Evolutionary conservation across 2,329 filamentous ascomycete species (phyloP).

Genomic region (Calonectria ilicicola): DNA sequence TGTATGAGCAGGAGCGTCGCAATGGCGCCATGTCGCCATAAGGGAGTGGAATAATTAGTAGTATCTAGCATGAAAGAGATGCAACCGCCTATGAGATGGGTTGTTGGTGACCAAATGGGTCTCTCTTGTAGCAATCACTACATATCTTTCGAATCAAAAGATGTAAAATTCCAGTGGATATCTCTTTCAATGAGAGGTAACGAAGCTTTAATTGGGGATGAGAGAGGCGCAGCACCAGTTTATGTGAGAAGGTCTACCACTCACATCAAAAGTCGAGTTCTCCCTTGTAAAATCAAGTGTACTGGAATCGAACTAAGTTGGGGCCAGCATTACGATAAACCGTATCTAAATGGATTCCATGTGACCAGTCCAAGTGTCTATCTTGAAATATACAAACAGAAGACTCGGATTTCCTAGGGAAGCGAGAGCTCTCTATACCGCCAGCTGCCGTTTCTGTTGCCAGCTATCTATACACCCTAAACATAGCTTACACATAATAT

Average conservation of each 20-base stretch:
- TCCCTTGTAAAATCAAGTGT: too few relatives aligned
- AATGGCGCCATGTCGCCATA: background rate
- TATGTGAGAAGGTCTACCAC: too few relatives aligned
- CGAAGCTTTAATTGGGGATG: too few relatives aligned
- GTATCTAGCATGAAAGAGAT: slow-evolving; percentile 6
- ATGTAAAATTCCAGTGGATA: too few relatives aligned
- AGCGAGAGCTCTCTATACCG: background rate
- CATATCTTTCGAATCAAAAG: too few relatives aligned
- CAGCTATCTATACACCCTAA: background rate
- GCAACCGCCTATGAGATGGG: background rate
- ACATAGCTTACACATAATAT: background rate
- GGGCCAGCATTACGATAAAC: background rate
- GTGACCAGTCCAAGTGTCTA: background rate
- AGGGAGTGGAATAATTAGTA: background rate
- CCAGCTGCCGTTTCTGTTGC: background rate
- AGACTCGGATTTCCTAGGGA: background rate
- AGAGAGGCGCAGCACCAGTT: too few relatives aligned
- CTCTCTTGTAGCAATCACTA: too few relatives aligned
- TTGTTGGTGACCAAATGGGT: background rate
- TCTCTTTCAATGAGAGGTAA: too few relatives aligned
- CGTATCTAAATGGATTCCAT: background rate
- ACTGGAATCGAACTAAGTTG: background rate
- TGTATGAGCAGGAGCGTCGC: background rate
- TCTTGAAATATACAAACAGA: background rate
- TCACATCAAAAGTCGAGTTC: background rate